Evolutionary conservation across 345 rosid genomes (phyloP), one percentile per base, ranked within the genome.

Genomic region (Brassica nigra): DNA sequence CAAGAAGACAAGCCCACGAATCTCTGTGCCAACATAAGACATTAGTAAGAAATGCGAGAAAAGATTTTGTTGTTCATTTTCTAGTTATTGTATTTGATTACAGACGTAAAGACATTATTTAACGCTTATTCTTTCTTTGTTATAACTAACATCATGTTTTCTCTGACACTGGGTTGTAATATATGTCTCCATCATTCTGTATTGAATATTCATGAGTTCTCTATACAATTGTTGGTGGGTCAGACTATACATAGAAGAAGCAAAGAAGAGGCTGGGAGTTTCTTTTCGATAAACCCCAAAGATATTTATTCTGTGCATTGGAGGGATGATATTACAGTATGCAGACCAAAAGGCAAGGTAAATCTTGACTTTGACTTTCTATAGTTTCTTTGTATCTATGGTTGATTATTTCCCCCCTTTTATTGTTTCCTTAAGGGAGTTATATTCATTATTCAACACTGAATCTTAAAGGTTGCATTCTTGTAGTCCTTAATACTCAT

Each of bases 281-380:
- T 68, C 79, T 49, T 36, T 78, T 82, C 36, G 30, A 44, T 78
- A 80, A 37, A 36, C 69, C 62, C 14, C 20, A 8, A 83, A 83
- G 80, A 59, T 63, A 52, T 75, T 39, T 80, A 31, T 42, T 30
- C 67, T 33, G 42, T 70, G 57, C 18, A 52, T 64, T 69, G 39
- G 68, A 69, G 71, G 36, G 68, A 75, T 42, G 70, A 76, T 64
- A 70, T 76, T 76, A 64, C 83, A 87, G 81, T 82, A 94, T 94
- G 98, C 97, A 91, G 90, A 86, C 94, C 91, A 91, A 74, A 93
- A 90, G 84, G 83, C 86, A 80, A 91, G 97, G 98, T 91, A 88
- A 86, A 68, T 75, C 82, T 76, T 77, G 49, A 70, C 71, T 80
- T 68, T 71, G 33, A 52, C 29, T 33, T 76, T 44, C 63, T 47